Conservation (phyloP, 164 flowering plant species). For the Chimonanthus praecox region DNA sequence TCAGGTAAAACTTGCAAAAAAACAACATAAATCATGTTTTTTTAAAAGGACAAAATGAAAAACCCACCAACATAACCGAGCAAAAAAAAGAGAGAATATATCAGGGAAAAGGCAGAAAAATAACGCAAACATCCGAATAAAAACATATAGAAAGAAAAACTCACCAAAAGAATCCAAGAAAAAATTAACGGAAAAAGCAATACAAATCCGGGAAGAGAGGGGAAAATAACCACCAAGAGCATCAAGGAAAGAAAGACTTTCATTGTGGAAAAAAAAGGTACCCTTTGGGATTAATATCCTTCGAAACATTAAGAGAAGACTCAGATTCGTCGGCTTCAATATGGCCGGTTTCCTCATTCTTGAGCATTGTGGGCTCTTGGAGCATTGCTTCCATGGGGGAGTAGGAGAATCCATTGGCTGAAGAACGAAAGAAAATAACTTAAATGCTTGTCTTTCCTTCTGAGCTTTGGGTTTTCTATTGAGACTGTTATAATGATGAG, state of each 20-base stretch:
- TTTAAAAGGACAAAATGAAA: neutral
- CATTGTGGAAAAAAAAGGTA: neutral
- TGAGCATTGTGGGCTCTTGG: too few species aligned
- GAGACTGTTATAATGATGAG: neutral
- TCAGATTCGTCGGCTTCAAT: neutral
- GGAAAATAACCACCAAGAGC: too few species aligned
- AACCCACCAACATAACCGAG: neutral
- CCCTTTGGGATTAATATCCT: constrained; percentile 2
- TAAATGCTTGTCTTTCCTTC: neutral
- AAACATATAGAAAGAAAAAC: too few species aligned
- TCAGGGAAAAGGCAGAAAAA: neutral
- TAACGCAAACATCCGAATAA: too few species aligned
- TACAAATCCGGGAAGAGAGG: too few species aligned
- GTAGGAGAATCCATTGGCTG: neutral
- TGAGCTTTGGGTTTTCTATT: neutral
- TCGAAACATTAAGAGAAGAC: neutral
- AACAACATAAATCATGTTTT: too few species aligned
- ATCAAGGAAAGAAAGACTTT: neutral
- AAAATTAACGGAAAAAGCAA: too few species aligned
- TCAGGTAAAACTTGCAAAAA: too few species aligned
- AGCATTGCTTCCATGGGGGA: too few species aligned
- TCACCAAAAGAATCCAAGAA: too few species aligned
- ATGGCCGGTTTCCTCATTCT: neutral
- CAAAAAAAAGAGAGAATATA: neutral
- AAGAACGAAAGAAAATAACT: neutral